These are phyloP conservation scores for Eucalyptus melliodora DNA, from an alignment of 345 rosid species.

Conservation along the genomic window DNA sequence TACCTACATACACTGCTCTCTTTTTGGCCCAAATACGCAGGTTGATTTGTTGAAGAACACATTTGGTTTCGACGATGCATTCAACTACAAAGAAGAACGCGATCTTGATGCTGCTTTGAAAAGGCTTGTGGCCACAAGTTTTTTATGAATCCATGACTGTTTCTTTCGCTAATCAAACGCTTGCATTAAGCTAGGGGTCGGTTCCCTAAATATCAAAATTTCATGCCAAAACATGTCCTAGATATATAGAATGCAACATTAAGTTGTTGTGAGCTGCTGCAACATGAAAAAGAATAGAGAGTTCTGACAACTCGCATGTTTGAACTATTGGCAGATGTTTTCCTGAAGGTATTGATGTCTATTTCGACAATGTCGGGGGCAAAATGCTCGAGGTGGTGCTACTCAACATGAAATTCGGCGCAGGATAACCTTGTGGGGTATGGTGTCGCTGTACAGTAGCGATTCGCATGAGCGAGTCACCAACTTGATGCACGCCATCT, in stretches of 20 bases:
- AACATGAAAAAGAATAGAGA: not conserved
- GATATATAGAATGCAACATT: not conserved
- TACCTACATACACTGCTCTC: not conserved
- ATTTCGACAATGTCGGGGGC: constrained; percentile 55
- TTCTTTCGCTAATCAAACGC: not conserved
- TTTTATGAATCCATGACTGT: not conserved
- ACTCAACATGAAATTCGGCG: constrained; percentile 38
- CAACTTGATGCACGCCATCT: constrained; percentile 4
- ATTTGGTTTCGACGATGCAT: not conserved
- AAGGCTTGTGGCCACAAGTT: not conserved
- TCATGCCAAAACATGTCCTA: not conserved
- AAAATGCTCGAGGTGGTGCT: constrained; percentile 54
- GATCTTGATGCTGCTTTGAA: constrained; percentile 1
- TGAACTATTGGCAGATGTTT: not conserved
- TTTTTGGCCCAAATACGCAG: not conserved
- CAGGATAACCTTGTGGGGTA: constrained; percentile 33
- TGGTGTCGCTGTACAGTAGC: constrained; percentile 14
- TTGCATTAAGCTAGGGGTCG: not conserved
- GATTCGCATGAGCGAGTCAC: constrained; percentile 2
- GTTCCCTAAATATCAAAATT: not conserved
- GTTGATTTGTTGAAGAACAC: not conserved
- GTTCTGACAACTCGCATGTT: not conserved
- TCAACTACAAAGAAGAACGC: constrained; percentile 2
- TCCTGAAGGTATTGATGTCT: constrained; percentile 52
- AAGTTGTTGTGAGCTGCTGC: not conserved